phyloP scores from a whole-genome alignment of 495 filamentous ascomycete species.

The Ramalina peruviana region DNA sequence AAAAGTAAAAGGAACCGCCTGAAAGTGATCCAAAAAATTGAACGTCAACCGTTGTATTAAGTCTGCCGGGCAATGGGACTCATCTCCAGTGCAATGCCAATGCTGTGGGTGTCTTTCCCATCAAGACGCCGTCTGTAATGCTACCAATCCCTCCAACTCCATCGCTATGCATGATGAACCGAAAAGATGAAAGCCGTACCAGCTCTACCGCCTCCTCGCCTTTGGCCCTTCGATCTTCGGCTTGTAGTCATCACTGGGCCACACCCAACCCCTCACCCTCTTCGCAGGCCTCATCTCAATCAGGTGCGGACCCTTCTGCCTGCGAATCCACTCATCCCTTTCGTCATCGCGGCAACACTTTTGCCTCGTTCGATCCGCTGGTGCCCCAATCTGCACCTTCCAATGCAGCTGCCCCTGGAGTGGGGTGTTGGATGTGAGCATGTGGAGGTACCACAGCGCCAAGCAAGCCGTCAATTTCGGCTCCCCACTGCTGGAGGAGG shows the following conservation, averaged over 20 bases:
- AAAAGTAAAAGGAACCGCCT: too few relatives aligned
- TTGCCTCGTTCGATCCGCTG: conserved; percentile 59
- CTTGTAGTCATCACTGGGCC: conserved; percentile 59
- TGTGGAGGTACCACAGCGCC: conserved; percentile 66
- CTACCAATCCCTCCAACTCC: not conserved
- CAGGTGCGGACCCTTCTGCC: conserved; percentile 47
- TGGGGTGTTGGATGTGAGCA: conserved; percentile 66
- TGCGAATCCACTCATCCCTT: conserved; percentile 78
- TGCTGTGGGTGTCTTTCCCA: too few relatives aligned
- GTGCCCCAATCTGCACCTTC: conserved; percentile 67
- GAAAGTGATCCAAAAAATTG: too few relatives aligned
- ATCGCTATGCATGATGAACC: not conserved
- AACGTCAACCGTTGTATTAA: too few relatives aligned
- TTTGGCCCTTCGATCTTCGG: conserved; percentile 36
- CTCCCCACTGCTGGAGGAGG: not conserved
- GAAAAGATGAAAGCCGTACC: not conserved
- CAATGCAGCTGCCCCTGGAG: conserved; percentile 52
- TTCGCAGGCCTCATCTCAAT: conserved; percentile 75
- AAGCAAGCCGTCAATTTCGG: conserved; percentile 47
- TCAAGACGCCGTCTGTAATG: not conserved
- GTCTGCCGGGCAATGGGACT: too few relatives aligned
- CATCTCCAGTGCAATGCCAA: too few relatives aligned
- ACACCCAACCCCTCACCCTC: conserved; percentile 68
- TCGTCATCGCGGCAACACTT: conserved; percentile 46
- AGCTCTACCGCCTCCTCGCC: conserved; percentile 26